Evolutionary conservation across 23 red algal species (phyloP).

Genomic region (Gracilaria domingensis): DNA sequence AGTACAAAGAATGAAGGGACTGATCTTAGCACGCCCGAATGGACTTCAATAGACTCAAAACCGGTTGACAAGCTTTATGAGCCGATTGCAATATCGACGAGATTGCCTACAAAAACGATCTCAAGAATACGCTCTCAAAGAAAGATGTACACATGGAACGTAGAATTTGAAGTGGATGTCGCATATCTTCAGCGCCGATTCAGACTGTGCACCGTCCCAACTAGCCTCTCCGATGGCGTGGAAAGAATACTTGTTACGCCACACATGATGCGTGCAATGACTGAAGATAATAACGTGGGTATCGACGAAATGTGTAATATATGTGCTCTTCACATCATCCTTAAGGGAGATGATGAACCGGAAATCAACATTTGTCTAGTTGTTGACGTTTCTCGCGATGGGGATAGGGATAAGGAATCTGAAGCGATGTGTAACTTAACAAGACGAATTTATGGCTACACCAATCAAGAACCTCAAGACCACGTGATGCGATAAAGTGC

Average conservation of each 20-base stretch:
- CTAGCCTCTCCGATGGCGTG: not conserved
- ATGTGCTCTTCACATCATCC: conserved; percentile 14
- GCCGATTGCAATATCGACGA: conserved; percentile 21
- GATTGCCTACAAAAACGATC: not conserved
- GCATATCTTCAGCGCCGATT: conserved; percentile 29
- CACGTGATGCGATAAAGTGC: not conserved
- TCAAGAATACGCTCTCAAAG: not conserved
- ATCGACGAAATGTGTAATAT: conserved; percentile 22
- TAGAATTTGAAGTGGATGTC: conserved; percentile 33
- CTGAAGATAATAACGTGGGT: conserved; percentile 4
- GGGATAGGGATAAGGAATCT: not conserved
- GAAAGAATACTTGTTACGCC: conserved; percentile 35
- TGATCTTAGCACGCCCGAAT: not conserved
- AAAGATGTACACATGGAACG: conserved; percentile 14
- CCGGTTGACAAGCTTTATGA: conserved; percentile 20
- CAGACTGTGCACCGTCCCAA: conserved; percentile 11
- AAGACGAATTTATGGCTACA: conserved; percentile 32
- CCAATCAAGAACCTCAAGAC: conserved; percentile 21
- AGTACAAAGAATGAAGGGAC: not conserved
- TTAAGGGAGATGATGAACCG: not conserved
- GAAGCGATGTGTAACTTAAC: not conserved
- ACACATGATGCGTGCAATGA: conserved; percentile 20
- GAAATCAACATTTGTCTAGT: conserved; percentile 10
- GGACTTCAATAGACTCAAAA: conserved; percentile 43
- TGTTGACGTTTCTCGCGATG: conserved; percentile 26